Evolutionary conservation across 129 eudicot species (phyloP).

Genomic region (Pittosporum tobira): DNA sequence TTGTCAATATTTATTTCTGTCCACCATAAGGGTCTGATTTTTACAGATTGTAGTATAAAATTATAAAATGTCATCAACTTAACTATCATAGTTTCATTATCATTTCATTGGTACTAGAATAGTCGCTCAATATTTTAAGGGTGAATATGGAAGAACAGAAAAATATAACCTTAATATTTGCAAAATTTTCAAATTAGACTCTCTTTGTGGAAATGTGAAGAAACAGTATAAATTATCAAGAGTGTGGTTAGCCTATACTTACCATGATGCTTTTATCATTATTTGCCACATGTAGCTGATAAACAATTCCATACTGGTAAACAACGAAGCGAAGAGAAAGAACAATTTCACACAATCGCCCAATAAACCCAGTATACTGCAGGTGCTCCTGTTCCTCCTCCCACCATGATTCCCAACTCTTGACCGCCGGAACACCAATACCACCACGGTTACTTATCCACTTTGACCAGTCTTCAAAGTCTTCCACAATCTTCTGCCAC

Average conservation of each 20-base stretch:
- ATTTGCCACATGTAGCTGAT: slow-evolving; percentile 76
- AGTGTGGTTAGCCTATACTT: slow-evolving; percentile 8
- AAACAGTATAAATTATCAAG: not conserved
- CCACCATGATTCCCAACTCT: slow-evolving; percentile 99
- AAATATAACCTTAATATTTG: too few species aligned
- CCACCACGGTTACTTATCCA: slow-evolving; percentile 93
- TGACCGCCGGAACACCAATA: slow-evolving; percentile 89
- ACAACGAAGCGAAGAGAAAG: slow-evolving; percentile 73
- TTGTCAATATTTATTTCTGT: too few species aligned
- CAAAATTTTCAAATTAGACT: too few species aligned
- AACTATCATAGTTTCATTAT: too few species aligned
- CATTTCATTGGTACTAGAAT: too few species aligned
- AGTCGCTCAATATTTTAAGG: too few species aligned
- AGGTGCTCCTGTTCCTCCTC: slow-evolving; percentile 94
- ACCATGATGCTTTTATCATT: slow-evolving; percentile 73
- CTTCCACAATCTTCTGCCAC: slow-evolving; percentile 98
- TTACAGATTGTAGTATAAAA: too few species aligned
- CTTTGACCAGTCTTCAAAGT: slow-evolving; percentile 91
- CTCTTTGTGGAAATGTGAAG: too few species aligned
- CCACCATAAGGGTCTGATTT: too few species aligned
- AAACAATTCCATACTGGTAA: slow-evolving; percentile 89
- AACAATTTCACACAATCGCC: slow-evolving; percentile 60
- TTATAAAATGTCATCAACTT: too few species aligned
- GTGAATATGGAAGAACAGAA: too few species aligned
- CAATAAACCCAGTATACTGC: slow-evolving; percentile 56